Evolutionary conservation across 768 basidiomycete species (phyloP), one percentile per base, ranked within the genome.

Genomic region (Hygrophorus pudorinus): DNA sequence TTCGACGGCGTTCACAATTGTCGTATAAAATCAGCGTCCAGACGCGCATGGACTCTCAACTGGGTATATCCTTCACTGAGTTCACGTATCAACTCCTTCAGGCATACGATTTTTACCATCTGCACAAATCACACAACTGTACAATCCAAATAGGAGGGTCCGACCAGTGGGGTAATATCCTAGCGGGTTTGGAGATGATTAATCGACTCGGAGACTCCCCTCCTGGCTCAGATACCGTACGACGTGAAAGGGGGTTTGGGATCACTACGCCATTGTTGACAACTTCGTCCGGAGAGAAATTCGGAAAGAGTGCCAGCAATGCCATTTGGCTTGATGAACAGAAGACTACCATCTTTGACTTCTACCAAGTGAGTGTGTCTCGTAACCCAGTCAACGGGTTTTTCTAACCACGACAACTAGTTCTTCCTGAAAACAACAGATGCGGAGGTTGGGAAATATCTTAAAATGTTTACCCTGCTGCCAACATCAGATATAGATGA

Each of bases 81-180:
- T 98, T 99, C 65, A 81, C 88, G 3, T 99, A 99, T 60, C 96
- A 99, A 56, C 78, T 99, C 17, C 73, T 99, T 20, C 96, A 99
- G 65, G 96, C 91, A 9, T 88, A 92, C 64, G 96, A 99, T 63
- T 99, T 96, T 64, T 75, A 83, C 51, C 68, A 80, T 53, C 72
- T 99, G 7, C 65, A 85, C 58, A 68, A 70, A 50, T 59, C 72
- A 16, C 68, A 75, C 42, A 70, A 68, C 3, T 97, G 94, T 61
- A 75, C 76, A 11, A 75, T 96, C 34, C 96, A 99, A 62, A 65
- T 98, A 33, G 96, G 96, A 39, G 96, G 96, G 8, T 93, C 91
- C 0, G 96, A 99, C 60, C 96, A 99, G 61, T 96, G 92, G 87
- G 96, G 96, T 12, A 99, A 99, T 58, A 97, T 99, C 51, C 65